Base-by-base conservation (phyloP, 2,329 filamentous ascomycete genomes). In the Exophiala sp. region DNA sequence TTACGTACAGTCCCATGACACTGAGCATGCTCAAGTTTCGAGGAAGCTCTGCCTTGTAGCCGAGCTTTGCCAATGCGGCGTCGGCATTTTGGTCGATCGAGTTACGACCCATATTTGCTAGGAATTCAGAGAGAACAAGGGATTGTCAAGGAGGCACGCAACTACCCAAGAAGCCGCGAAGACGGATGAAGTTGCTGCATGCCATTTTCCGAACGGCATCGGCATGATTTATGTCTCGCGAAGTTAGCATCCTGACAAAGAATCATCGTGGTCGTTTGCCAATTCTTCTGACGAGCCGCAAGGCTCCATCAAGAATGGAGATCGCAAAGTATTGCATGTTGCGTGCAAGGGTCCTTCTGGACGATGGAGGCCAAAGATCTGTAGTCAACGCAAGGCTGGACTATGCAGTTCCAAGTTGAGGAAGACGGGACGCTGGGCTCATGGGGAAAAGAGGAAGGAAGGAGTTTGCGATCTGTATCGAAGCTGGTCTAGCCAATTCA, bases 1-100 rank as follows among this genome's bases (percentile, higher is more conserved):
- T n/a, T n/a, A 69, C 75, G 57, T 67, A 78, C 71, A 85, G 65
- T 46, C 86, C 86, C 42, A 88, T 73, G 21, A 89, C 82, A 65
- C 82, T 85, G 64, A 88, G 69, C 84, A 88, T 88, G 66, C 81
- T 83, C 58, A 88, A 68, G 62, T 82, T 84, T 55, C 85, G 77
- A n/a, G 85, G 84, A 43, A 88, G 66, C 66, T 88, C 85, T 47
- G 78, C 76, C 69, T 80, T 81, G 74, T 88, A 88, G 49, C 85
- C 85, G 82, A 88, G 83, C 61, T 77, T 78, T 56, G 79, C 83
- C 64, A 86, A 75, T 48, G 80, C 79, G 57, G 79, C 80, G 66
- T 86, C 80, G 55, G 82, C 83, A 54, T 57, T 68, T 62, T 65
- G 66, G 57, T 69, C 65, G 43, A 57, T 54, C 24, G 65, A 65